Percentiles rank a stretch among this genome's conserved stretches.
Evolutionary conservation across 31 red algal genomes (phyloP).

Genomic region (Bonnemaisonia californica): DNA sequence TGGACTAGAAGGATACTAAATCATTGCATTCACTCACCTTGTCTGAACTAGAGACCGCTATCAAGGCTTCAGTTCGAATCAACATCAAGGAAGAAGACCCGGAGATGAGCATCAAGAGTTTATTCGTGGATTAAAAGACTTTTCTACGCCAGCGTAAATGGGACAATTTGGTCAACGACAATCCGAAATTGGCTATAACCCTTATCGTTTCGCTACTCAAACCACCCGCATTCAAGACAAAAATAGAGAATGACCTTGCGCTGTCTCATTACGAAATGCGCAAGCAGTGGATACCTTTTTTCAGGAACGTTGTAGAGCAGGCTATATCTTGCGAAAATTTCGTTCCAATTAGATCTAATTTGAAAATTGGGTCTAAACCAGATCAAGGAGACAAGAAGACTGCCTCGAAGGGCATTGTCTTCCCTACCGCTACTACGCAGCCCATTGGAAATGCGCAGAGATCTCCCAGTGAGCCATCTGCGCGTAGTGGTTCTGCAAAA

Average conservation of each 20-base stretch:
- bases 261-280: neutral
- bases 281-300: neutral
- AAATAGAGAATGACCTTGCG: neutral
- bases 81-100: neutral
- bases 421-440: no score
- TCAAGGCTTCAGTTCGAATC: slow-evolving; percentile 1
- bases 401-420: no score
- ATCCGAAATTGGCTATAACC: neutral
- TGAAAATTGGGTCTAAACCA: neutral
- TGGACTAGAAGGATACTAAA: neutral
- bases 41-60: neutral
- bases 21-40: neutral
- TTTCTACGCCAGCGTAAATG: neutral
- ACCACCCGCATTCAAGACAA: neutral
- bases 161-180: neutral
- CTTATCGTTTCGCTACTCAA: neutral
- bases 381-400: no score
- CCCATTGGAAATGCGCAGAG: no score
- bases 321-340: neutral
- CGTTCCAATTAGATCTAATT: neutral
- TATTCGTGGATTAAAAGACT: neutral
- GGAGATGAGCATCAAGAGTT: neutral
- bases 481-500: no score
- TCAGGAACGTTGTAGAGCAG: neutral
- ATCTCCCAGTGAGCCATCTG: no score